phyloP scores from a whole-genome alignment of 1,284 basidiomycete species.

The Ustilago bromivora region DNA sequence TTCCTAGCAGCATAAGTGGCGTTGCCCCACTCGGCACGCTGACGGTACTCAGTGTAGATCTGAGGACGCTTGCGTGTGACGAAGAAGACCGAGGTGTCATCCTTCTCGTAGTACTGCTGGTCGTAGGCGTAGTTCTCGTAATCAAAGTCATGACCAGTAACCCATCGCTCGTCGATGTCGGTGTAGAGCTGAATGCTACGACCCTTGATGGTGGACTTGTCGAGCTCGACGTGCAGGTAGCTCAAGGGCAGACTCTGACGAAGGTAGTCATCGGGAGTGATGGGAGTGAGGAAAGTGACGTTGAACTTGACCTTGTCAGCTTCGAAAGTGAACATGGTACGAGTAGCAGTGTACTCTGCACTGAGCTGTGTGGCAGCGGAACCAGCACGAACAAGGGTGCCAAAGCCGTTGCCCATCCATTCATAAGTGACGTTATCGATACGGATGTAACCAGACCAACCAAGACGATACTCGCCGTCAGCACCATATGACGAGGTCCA shows the following conservation, averaged over 20 bases:
- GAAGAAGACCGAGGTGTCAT: slow-evolving; percentile 56
- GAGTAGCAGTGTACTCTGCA: slow-evolving; percentile 64
- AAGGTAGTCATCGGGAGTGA: slow-evolving; percentile 63
- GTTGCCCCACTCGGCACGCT: slow-evolving; percentile 68
- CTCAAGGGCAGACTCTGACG: slow-evolving; percentile 65
- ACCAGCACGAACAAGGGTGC: slow-evolving; percentile 56
- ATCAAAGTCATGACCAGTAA: slow-evolving; percentile 66
- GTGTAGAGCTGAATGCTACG: slow-evolving; percentile 59
- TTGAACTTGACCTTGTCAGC: slow-evolving; percentile 62
- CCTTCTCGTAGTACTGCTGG: slow-evolving; percentile 48
- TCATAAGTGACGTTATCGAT: slow-evolving; percentile 62
- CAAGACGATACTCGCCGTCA: slow-evolving; percentile 62
- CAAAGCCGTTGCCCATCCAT: slow-evolving; percentile 66
- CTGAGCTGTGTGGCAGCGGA: slow-evolving; percentile 59
- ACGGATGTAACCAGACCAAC: slow-evolving; percentile 62
- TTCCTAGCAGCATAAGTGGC: slow-evolving; percentile 60
- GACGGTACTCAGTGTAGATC: slow-evolving; percentile 63
- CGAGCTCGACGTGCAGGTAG: slow-evolving; percentile 64
- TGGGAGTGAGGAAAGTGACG: slow-evolving; percentile 66
- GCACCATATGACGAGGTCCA: slow-evolving; percentile 66
- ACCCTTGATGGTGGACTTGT: slow-evolving; percentile 41
- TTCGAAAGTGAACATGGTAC: slow-evolving; percentile 64
- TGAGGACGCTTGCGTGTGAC: slow-evolving; percentile 58
- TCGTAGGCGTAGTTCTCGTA: slow-evolving; percentile 58
- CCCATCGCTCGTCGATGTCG: slow-evolving; percentile 65